These are phyloP conservation scores for Cutaneotrichosporon cyanovorans DNA, from an alignment of 1,284 basidiomycete genomes.

Conservation along the genomic window DNA sequence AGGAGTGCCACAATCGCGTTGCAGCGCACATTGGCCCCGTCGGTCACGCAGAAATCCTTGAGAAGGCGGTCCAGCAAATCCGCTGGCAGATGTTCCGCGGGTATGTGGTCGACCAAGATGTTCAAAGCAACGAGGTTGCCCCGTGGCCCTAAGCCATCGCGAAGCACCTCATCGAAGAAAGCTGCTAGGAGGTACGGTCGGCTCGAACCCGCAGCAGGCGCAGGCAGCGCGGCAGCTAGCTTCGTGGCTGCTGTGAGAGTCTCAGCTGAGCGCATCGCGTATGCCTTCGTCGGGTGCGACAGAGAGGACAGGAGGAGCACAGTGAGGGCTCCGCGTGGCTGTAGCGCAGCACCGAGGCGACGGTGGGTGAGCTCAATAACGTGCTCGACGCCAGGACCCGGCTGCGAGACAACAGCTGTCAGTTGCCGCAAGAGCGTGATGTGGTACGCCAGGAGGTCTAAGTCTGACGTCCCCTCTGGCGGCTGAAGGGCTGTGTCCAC, in stretches of 20 bases:
- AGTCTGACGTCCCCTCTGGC: conserved; percentile 10
- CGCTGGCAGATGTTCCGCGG: conserved; percentile 12
- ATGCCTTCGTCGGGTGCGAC: conserved; percentile 20
- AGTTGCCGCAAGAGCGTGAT: conserved; percentile 25
- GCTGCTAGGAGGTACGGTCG: conserved; percentile 20
- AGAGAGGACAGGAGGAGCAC: conserved; percentile 18
- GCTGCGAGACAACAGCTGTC: conserved; percentile 1
- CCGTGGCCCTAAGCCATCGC: conserved; percentile 12
- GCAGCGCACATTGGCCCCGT: conserved; percentile 20
- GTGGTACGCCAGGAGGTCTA: conserved; percentile 24
- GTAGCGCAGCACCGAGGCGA: conserved; percentile 17
- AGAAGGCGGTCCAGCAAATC: conserved; percentile 20
- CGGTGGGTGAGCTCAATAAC: conserved; percentile 14
- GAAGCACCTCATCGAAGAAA: conserved; percentile 18
- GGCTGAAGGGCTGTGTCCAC: conserved; percentile 7
- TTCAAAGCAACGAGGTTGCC: conserved; percentile 19
- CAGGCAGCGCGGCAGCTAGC: conserved; percentile 11
- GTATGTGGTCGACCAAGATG: conserved; percentile 21
- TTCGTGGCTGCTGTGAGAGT: conserved; percentile 17
- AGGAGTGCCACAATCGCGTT: conserved; percentile 24
- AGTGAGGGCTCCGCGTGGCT: conserved; percentile 16
- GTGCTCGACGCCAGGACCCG: neutral
- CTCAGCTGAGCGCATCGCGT: conserved; percentile 25
- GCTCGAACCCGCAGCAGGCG: conserved; percentile 1
- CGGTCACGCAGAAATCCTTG: conserved; percentile 19